These are phyloP conservation scores for Auricularia auricula-judae DNA, from an alignment of 768 basidiomycete genomes.

Conservation along the genomic window DNA sequence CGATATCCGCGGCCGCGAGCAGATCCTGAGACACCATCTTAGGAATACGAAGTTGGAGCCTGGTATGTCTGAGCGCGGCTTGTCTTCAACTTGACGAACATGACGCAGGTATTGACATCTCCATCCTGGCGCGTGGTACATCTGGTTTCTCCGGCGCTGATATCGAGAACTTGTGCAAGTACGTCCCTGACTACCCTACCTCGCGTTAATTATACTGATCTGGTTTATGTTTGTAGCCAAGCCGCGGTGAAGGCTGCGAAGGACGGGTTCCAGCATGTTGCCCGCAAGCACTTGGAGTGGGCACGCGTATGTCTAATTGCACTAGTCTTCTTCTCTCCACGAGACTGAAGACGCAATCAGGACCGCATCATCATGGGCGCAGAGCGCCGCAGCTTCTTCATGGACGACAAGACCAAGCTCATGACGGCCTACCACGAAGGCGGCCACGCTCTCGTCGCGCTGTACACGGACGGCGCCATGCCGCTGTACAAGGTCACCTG, in stretches of 20 bases:
- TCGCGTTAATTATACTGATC: background rate
- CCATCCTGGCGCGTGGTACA: constrained; percentile 84
- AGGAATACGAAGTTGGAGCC: constrained; percentile 54
- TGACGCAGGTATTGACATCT: constrained; percentile 63
- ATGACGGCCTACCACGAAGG: constrained; percentile 97
- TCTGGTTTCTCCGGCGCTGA: constrained; percentile 97
- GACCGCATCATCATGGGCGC: constrained; percentile 96
- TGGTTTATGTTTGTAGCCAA: constrained; percentile 32
- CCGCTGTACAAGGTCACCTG: constrained; percentile 98
- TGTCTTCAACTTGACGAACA: background rate
- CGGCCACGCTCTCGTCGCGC: constrained; percentile 87
- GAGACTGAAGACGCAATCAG: constrained; percentile 21
- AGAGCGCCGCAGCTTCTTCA: constrained; percentile 82
- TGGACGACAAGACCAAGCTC: constrained; percentile 76
- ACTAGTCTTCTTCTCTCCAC: constrained; percentile 23
- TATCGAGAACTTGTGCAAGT: constrained; percentile 95
- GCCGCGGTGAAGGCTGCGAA: constrained; percentile 93
- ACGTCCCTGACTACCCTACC: constrained; percentile 19
- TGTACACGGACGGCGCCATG: constrained; percentile 92
- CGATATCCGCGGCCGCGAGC: constrained; percentile 87
- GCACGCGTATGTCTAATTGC: constrained; percentile 41
- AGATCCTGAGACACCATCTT: constrained; percentile 90
- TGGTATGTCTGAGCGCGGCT: constrained; percentile 23
- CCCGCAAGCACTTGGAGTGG: constrained; percentile 88
- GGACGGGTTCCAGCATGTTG: constrained; percentile 63